Evolutionary conservation across 2,329 filamentous ascomycete species (phyloP).

Genomic region (Penicillium sp.): DNA sequence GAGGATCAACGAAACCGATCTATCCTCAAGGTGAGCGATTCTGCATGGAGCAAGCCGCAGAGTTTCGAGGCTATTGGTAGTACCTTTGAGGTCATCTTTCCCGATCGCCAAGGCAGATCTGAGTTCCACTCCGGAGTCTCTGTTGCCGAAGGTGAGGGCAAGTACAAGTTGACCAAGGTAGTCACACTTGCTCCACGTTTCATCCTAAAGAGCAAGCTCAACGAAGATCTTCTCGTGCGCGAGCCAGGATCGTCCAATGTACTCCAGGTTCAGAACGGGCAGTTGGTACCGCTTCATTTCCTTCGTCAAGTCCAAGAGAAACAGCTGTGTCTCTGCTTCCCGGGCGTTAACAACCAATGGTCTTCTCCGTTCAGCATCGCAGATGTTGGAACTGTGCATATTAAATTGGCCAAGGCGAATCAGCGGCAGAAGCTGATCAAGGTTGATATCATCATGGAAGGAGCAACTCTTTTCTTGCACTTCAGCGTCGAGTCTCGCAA

Average conservation of each 20-base stretch:
- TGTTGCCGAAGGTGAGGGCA: slow-evolving; percentile 86
- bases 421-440: slow-evolving; percentile 86
- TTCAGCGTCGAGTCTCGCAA: slow-evolving; percentile 88
- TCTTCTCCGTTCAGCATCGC: slow-evolving; percentile 97
- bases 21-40: slow-evolving; percentile 81
- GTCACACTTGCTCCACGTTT: slow-evolving; percentile 91
- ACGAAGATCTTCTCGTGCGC: slow-evolving; percentile 82
- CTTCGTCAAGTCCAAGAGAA: slow-evolving; percentile 79
- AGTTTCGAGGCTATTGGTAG: slow-evolving; percentile 98
- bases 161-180: slow-evolving; percentile 96
- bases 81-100: slow-evolving; percentile 80
- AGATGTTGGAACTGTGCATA: slow-evolving; percentile 84
- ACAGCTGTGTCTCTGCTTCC: slow-evolving; percentile 88
- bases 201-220: slow-evolving; percentile 88
- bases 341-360: slow-evolving; percentile 95
- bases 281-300: slow-evolving; percentile 84
- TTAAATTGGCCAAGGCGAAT: slow-evolving; percentile 88
- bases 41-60: slow-evolving; percentile 94
- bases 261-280: slow-evolving; percentile 72
- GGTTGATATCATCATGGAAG: slow-evolving; percentile 86
- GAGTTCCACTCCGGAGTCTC: slow-evolving; percentile 92
- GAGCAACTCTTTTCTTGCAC: slow-evolving; percentile 89
- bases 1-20: slow-evolving; percentile 92
- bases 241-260: slow-evolving; percentile 90
- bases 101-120: slow-evolving; percentile 66